phyloP scores from a whole-genome alignment of 2,329 filamentous ascomycete species.

The Stagonosporopsis vannaccii region DNA sequence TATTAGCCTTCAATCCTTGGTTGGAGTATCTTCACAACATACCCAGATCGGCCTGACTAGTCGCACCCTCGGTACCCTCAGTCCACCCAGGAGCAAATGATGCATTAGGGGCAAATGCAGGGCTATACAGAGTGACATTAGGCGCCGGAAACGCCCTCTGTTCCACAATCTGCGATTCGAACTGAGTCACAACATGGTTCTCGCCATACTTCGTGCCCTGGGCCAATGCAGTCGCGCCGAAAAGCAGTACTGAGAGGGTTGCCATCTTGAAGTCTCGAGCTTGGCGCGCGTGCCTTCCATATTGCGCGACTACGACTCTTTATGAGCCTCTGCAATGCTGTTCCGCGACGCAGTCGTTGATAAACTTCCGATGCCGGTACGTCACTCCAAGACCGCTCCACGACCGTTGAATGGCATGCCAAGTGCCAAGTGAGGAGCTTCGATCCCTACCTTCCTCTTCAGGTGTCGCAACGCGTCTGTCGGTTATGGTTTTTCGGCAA shows the following conservation, averaged over 20 bases:
- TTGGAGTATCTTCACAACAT: not conserved
- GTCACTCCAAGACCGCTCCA: slow-evolving; percentile 30
- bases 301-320: slow-evolving; percentile 4
- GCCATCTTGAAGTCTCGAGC: slow-evolving; percentile 8
- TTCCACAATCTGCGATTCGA: slow-evolving; percentile 44
- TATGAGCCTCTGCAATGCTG: slow-evolving; percentile 1
- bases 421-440: slow-evolving; percentile 25
- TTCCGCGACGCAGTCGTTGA: not conserved
- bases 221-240: slow-evolving; percentile 24
- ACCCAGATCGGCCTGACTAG: slow-evolving; percentile 35
- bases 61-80: slow-evolving; percentile 44
- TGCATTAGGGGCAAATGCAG: slow-evolving; percentile 40
- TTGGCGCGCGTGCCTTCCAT: not conserved
- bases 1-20: slow-evolving; percentile 7
- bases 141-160: slow-evolving; percentile 45
- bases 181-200: slow-evolving; percentile 36
- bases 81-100: slow-evolving; percentile 38
- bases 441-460: slow-evolving; percentile 20
- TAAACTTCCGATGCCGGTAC: slow-evolving; percentile 20
- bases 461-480: slow-evolving; percentile 8
- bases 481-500: slow-evolving; percentile 2
- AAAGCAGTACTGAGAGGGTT: slow-evolving; percentile 16
- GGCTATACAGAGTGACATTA: slow-evolving; percentile 40
- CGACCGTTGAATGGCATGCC: slow-evolving; percentile 27
- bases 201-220: slow-evolving; percentile 42